phyloP scores from a whole-genome alignment of 495 filamentous ascomycete species.

The Chaetomium tenue region DNA sequence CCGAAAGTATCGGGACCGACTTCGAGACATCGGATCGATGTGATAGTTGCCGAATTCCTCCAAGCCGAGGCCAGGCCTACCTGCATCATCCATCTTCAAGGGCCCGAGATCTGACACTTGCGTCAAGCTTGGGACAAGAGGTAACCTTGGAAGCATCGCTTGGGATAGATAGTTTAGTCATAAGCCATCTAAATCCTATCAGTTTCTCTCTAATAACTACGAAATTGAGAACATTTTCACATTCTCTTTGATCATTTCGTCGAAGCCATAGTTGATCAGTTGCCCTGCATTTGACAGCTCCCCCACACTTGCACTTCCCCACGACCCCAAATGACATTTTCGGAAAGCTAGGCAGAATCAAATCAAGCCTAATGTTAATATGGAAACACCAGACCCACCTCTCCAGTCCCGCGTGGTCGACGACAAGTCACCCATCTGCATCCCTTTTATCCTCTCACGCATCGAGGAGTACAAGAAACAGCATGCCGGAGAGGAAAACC shows the following conservation, averaged over 20 bases:
- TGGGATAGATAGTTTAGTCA: too few relatives aligned
- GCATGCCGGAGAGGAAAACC: constrained; percentile 30
- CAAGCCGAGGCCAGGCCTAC: not conserved
- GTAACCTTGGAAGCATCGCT: not conserved
- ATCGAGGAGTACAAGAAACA: constrained; percentile 52
- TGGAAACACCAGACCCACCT: constrained; percentile 26
- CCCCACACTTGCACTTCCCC: constrained; percentile 7
- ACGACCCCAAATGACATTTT: not conserved
- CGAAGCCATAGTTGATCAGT: too few relatives aligned
- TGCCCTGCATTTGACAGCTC: not conserved
- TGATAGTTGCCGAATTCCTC: not conserved
- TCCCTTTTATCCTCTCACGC: constrained; percentile 75
- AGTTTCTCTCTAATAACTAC: not conserved
- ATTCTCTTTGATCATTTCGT: too few relatives aligned
- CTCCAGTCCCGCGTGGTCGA: constrained; percentile 55
- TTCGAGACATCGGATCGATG: not conserved
- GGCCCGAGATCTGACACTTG: not conserved
- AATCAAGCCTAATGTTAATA: not conserved
- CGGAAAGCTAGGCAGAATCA: not conserved
- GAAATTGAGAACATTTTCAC: too few relatives aligned
- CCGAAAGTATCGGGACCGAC: not conserved
- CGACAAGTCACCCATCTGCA: constrained; percentile 84
- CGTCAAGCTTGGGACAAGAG: not conserved
- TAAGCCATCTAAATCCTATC: not conserved
- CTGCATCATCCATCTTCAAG: not conserved